Base-by-base conservation (phyloP, 225 moss, liverwort and hornwort species). In the Bryum argenteum region DNA sequence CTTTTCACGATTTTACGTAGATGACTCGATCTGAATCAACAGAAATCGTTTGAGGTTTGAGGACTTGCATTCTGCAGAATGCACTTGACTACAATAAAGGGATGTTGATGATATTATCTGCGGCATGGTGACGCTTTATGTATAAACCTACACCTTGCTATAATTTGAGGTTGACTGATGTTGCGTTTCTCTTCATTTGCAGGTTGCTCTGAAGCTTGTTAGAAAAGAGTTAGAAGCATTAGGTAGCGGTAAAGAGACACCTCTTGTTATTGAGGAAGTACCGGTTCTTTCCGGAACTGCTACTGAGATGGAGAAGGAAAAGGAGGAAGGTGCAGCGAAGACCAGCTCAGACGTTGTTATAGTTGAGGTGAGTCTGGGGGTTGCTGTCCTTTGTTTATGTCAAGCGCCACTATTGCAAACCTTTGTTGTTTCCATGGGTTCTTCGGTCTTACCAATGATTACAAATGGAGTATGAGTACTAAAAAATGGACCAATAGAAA, bases 201-300 rank as follows among this genome's bases (percentile, higher is more conserved):
- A 97, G 97, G 88, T 97, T 72, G 97, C 97, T 69, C 72, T 97
- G 75, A 97, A 89, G 79, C 76, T 97, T 80, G 97, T 97, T 20
- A 89, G 97, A 66, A 87, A 79, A 59, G 93, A 97, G 74, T 71
- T 94, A 47, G 71, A 85, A 65, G 58, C 43, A 54, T 52, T 84
- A 66, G 91, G 81, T 58, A 73, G 61, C 39, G 71, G 70, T 17
- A 73, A 81, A 33, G 86, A 86, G 72, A 51, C 47, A 22, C 79
- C 88, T 56, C 69, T 88, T 9, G 56, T 50, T 17, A 42, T 82
- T 37, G 88, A 88, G 67, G 88, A 88, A 67, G 75, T 87, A 21
- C 79, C 83, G 50, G 78, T 83, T 54, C 63, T 71, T 57, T 72
- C 80, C 65, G 83, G 76, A 61, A 77, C 78, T 60, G 83, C 83